These are phyloP conservation scores for Rheum nobile DNA, from an alignment of 148 eudicot species.

Conservation along the genomic window DNA sequence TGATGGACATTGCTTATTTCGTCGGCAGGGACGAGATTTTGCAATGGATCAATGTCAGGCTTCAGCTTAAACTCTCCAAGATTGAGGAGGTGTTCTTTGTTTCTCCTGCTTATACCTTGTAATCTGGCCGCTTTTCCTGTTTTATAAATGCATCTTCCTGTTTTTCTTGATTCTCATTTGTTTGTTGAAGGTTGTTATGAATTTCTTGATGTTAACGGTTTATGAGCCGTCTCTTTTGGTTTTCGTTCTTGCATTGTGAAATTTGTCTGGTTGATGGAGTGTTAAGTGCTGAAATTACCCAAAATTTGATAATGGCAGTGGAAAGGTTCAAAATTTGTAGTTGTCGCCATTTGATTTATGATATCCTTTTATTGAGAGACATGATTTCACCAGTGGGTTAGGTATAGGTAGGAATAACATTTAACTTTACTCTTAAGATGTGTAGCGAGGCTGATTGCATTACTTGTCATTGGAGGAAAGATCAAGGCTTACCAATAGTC, in stretches of 20 bases:
- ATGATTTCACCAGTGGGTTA: background rate
- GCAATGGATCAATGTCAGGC: constrained; percentile 72
- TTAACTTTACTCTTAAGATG: background rate
- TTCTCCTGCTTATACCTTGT: no score
- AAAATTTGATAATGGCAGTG: background rate
- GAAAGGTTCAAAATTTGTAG: background rate
- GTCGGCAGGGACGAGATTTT: constrained; percentile 87
- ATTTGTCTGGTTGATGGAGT: background rate
- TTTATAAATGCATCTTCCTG: background rate
- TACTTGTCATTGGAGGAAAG: background rate
- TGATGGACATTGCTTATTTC: constrained; percentile 90
- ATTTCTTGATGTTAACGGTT: background rate
- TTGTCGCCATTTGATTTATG: background rate
- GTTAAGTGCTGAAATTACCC: background rate
- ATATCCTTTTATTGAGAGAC: background rate
- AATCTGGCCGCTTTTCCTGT: background rate
- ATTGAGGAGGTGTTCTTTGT: constrained; percentile 58
- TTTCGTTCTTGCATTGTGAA: no score
- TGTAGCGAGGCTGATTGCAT: background rate
- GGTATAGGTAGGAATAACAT: background rate
- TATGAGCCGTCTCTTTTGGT: background rate
- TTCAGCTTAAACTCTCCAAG: constrained; percentile 75
- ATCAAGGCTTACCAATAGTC: no score
- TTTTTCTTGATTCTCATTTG: background rate
- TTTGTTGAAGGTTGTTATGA: background rate